Conservation (phyloP, 1,139 yeast species). For the Saccharomycopsis phalli region DNA sequence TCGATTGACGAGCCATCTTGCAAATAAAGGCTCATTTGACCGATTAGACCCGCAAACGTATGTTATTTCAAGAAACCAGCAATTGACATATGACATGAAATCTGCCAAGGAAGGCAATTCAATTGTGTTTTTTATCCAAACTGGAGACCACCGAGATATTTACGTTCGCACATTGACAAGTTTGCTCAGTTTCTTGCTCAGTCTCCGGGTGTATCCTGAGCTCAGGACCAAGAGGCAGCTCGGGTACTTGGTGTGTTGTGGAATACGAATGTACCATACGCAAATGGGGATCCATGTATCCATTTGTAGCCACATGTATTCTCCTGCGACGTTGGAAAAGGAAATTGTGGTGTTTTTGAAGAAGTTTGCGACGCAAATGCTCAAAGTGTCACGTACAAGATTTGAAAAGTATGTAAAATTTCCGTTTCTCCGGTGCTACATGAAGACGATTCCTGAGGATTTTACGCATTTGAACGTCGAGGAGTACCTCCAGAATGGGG, state of each 20-base stretch:
- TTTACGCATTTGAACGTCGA: background rate
- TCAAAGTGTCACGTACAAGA: slow-evolving; percentile 26
- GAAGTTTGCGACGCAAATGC: slow-evolving; percentile 29
- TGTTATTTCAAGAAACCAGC: slow-evolving; percentile 27
- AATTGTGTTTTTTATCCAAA: slow-evolving; percentile 44
- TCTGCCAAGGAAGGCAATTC: slow-evolving; percentile 40
- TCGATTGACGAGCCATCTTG: background rate
- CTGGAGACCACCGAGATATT: slow-evolving; percentile 37
- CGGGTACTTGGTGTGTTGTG: slow-evolving; percentile 50
- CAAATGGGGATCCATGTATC: slow-evolving; percentile 50
- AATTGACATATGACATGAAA: slow-evolving; percentile 24
- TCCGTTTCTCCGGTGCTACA: slow-evolving; percentile 30
- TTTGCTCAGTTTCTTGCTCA: slow-evolving; percentile 38
- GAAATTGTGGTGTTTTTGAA: slow-evolving; percentile 40
- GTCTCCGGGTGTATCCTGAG: slow-evolving; percentile 34
- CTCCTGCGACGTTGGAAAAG: slow-evolving; percentile 31
- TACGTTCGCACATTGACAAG: slow-evolving; percentile 33
- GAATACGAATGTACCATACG: slow-evolving; percentile 40
- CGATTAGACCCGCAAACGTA: slow-evolving; percentile 18
- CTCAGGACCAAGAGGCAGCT: slow-evolving; percentile 45
- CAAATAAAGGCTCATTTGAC: background rate
- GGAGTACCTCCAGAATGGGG: too few species aligned
- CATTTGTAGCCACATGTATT: slow-evolving; percentile 38
- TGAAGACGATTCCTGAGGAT: slow-evolving; percentile 7
- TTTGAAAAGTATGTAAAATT: slow-evolving; percentile 31